A percentile compares a stretch with the other conserved stretches of the same genome.
phyloP scores from a whole-genome alignment of 352 stramenopile species.

The Pythium sp. region DNA sequence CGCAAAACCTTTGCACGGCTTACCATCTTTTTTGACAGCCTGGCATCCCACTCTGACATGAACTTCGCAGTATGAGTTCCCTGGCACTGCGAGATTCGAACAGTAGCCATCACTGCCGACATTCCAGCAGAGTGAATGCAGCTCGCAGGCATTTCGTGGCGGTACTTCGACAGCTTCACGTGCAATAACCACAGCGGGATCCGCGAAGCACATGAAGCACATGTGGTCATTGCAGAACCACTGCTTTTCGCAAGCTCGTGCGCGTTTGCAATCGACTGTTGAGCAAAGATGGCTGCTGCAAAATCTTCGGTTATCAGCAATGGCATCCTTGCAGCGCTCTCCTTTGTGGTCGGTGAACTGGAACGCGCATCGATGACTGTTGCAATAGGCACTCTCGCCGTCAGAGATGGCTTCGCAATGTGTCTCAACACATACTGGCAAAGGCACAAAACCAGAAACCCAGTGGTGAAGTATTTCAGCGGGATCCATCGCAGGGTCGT shows the following conservation, averaged over 20 bases:
- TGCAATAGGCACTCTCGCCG: conserved; percentile 21
- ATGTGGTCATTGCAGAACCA: conserved; percentile 47
- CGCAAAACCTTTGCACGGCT: conserved; percentile 32
- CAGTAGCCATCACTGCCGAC: conserved; percentile 31
- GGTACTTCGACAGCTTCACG: conserved; percentile 31
- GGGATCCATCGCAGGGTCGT: conserved; percentile 45
- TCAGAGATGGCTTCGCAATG: conserved; percentile 35
- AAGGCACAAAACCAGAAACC: conserved; percentile 49
- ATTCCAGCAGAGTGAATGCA: conserved; percentile 52
- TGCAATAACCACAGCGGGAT: conserved; percentile 15
- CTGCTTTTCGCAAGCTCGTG: conserved; percentile 27
- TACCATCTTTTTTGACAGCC: conserved; percentile 27
- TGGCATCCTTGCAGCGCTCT: conserved; percentile 26
- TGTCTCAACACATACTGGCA: conserved; percentile 33
- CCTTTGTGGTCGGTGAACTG: background rate
- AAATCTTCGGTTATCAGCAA: conserved; percentile 32
- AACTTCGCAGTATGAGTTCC: conserved; percentile 41
- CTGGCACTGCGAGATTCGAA: conserved; percentile 26
- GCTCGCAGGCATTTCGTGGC: conserved; percentile 51
- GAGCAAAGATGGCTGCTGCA: conserved; percentile 48
- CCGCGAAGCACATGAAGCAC: conserved; percentile 54
- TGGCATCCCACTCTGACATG: conserved; percentile 21
- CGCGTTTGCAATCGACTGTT: conserved; percentile 33
- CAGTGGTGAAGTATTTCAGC: conserved; percentile 59
- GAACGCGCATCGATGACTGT: conserved; percentile 25